Evolutionary conservation across 108 stramenopile genomes (phyloP).

Genomic region (Nitzschia palea): DNA sequence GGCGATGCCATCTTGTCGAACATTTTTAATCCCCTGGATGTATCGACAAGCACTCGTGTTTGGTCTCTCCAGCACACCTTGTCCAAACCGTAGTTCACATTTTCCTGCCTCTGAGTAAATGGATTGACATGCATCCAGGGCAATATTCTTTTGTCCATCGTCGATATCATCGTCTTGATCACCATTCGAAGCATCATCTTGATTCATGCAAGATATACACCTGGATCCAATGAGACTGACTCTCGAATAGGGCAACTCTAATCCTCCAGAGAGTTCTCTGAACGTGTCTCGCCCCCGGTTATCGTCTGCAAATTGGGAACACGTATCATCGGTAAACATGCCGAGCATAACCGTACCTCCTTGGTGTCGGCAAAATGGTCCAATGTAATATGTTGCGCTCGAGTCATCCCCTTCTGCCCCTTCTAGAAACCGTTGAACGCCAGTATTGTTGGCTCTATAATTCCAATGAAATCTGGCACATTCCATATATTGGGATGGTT

Average conservation of each 20-base stretch:
- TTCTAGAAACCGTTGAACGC: background rate
- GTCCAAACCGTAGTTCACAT: constrained; percentile 55
- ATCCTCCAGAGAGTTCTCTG: constrained; percentile 33
- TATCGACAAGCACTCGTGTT: constrained; percentile 69
- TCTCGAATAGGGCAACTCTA: constrained; percentile 54
- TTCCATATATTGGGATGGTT: constrained; percentile 31
- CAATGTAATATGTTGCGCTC: constrained; percentile 48
- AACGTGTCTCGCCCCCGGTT: constrained; percentile 38
- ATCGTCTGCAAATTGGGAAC: constrained; percentile 53
- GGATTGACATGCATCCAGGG: constrained; percentile 52
- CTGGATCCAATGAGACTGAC: constrained; percentile 46
- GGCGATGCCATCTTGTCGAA: constrained; percentile 52
- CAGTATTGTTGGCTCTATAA: background rate
- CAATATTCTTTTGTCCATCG: constrained; percentile 24
- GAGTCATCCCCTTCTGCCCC: constrained; percentile 17
- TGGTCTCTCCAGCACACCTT: constrained; percentile 8
- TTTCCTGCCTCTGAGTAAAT: constrained; percentile 65
- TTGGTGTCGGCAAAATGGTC: constrained; percentile 60
- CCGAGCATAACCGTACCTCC: constrained; percentile 60
- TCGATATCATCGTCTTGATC: constrained; percentile 31
- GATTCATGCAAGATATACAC: constrained; percentile 62
- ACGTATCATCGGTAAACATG: constrained; percentile 62
- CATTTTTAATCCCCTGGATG: constrained; percentile 69
- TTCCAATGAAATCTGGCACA: constrained; percentile 28
- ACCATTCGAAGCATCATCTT: constrained; percentile 1